These are phyloP conservation scores for Hericium erinaceus DNA, from an alignment of 768 basidiomycete genomes.

Conservation along the genomic window DNA sequence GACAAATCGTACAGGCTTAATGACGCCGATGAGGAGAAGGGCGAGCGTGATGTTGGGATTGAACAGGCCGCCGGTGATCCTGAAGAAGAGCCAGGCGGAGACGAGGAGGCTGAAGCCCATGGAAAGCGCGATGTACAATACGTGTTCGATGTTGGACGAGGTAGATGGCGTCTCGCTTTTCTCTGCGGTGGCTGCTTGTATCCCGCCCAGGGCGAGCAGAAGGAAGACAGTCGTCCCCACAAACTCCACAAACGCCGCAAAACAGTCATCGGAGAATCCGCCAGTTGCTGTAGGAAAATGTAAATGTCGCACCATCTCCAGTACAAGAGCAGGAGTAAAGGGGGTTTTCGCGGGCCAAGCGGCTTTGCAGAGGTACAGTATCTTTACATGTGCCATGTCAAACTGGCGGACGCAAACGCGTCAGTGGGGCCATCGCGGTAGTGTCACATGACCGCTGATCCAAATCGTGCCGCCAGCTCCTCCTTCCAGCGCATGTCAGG, in stretches of 20 bases:
- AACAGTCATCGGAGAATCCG: constrained; percentile 29
- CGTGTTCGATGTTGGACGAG: constrained; percentile 25
- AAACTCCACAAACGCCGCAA: constrained; percentile 48
- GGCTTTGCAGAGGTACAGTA: neutral
- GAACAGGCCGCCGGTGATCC: constrained; percentile 55
- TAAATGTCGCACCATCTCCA: neutral
- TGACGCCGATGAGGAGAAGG: constrained; percentile 45
- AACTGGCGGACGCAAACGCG: neutral
- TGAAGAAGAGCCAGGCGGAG: constrained; percentile 61
- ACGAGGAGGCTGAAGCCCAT: constrained; percentile 57
- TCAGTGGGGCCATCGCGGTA: neutral
- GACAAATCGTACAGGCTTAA: constrained; percentile 46
- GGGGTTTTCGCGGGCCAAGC: neutral
- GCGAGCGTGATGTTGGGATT: constrained; percentile 57
- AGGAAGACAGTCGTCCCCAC: constrained; percentile 55
- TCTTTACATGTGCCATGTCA: neutral
- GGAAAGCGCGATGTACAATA: constrained; percentile 47
- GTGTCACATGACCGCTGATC: neutral
- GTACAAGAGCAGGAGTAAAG: constrained; percentile 1
- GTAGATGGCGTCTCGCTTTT: constrained; percentile 7
- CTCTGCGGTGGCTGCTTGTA: constrained; percentile 43
- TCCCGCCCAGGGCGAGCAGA: constrained; percentile 54
- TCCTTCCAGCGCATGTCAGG: too few relatives aligned
- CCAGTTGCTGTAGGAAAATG: constrained; percentile 5
- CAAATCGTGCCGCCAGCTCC: neutral